Base-by-base conservation (phyloP, 768 basidiomycete genomes). In the Tricholoma terreum region DNA sequence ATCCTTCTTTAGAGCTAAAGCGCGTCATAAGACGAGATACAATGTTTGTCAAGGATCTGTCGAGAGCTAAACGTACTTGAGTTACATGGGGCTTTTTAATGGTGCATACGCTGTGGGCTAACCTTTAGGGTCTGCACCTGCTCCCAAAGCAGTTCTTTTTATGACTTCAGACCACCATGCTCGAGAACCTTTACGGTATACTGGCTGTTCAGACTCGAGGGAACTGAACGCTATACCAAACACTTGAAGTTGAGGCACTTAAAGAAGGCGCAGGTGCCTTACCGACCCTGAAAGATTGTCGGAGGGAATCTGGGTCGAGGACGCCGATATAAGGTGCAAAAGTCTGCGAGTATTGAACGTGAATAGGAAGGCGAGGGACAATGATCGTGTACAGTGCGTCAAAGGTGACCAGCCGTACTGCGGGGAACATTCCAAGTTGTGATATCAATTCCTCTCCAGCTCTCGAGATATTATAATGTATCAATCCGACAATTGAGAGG, bases 131-230 rank as follows among this genome's bases (percentile, higher is more conserved):
- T 87, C 75, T 3, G 85, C 90, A 1, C 89, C 89, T 42, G 90
- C 89, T 3, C 84, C 89, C 2, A 90, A 69, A 15, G 90, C 90
- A 35, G 91, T 92, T 56, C 81, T 73, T 56, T 75, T 76, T 59
- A 93, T 85, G 36, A 93, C 89, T 59, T 89, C 85, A n/a, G 75
- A 69, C 91, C 91, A 93, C 90, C 89, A 92, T 2, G 65, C 69
- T 31, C 78, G 68, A 48, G 79, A 77, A 49, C 85, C 85, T 14
- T 75, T 69, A 49, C 70, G 66, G 65, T 90, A 91, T 0, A 74
- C 80, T 1, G 89, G 87, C 45, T 78, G 76, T 58, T 85, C 81
- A 14, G 61, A 72, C 66, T 90, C 86, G 17, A 86, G 66, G 27
- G 68, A 62, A 53, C 69, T 73, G 43, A 81, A 66, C 3, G 80